These are phyloP conservation scores for Alternaria brassicae DNA, from an alignment of 2,329 filamentous ascomycete species.

Conservation along the genomic window DNA sequence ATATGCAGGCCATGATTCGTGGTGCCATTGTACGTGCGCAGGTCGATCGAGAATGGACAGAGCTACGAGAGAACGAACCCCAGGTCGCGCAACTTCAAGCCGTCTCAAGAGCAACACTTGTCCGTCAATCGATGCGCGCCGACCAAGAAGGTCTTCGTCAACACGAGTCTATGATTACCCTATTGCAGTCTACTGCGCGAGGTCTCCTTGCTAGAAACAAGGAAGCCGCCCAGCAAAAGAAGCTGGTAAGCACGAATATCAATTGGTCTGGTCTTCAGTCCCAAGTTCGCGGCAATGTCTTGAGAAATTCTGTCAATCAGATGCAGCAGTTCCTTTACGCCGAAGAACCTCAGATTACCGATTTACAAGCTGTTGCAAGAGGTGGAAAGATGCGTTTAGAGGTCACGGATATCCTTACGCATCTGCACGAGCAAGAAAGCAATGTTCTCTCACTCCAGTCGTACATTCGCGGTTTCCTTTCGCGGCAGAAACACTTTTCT, in stretches of 20 bases:
- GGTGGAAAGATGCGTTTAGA: slow-evolving; percentile 44
- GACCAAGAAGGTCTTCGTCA: slow-evolving; percentile 48
- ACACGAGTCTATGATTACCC: slow-evolving; percentile 53
- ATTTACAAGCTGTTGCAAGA: slow-evolving; percentile 53
- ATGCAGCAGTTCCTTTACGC: slow-evolving; percentile 43
- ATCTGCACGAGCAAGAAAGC: slow-evolving; percentile 55
- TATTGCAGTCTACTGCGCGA: slow-evolving; percentile 71
- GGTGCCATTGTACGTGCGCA: slow-evolving; percentile 70
- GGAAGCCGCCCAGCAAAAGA: slow-evolving; percentile 50
- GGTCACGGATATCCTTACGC: slow-evolving; percentile 41
- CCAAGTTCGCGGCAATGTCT: slow-evolving; percentile 51
- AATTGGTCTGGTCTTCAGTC: slow-evolving; percentile 57
- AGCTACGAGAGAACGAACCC: slow-evolving; percentile 58
- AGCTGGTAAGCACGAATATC: slow-evolving; percentile 51
- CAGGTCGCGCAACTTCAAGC: slow-evolving; percentile 52
- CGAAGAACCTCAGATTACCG: slow-evolving; percentile 40
- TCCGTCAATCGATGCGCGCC: slow-evolving; percentile 47
- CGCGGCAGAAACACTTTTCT: slow-evolving; percentile 53
- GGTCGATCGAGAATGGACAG: slow-evolving; percentile 52
- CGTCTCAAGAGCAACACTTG: slow-evolving; percentile 51
- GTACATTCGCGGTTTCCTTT: slow-evolving; percentile 57
- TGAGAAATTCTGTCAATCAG: slow-evolving; percentile 40
- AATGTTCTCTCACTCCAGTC: slow-evolving; percentile 61
- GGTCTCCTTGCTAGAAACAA: slow-evolving; percentile 54
- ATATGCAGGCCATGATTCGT: slow-evolving; percentile 64